Evolutionary conservation across 1,139 yeast genomes (phyloP), one percentile per base, ranked within the genome.

Genomic region (Zygoascus hellenicus): DNA sequence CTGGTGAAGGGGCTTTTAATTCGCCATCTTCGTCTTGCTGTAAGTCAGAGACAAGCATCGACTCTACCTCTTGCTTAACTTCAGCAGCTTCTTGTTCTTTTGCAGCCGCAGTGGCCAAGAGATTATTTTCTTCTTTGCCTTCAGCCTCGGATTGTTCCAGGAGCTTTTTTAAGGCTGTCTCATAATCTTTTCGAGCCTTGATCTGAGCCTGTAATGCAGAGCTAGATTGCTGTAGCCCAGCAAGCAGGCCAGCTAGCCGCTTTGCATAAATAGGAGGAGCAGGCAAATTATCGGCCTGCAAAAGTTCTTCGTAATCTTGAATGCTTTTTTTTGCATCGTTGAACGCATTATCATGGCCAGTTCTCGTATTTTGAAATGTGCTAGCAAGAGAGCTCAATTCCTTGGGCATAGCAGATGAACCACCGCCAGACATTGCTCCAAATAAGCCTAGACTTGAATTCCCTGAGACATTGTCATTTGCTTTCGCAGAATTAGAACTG

Each of bases 211-310:
- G 64, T 34, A 76, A 36, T 2, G 53, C 33, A 10, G 45, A 38
- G 10, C 52, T 39, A 3, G 55, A 46, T 5, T 42, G 33, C 15
- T 45, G 42, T 15, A 58, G 51, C 13, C 32, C 33, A 17, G 39
- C 43, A 13, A 49, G 42, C 7, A 63, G 48, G 22, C 40, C 46
- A 5, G 46, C 49, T 13, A 78, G 65, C 57, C 75, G 75, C 31
- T 72, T 62, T 6, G 75, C 66, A 59, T 77, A 77, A 22, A 69
- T 68, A 31, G 70, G 67, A 5, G 83, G 81, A 7, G 77, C 72
- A 2, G 82, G 82, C 41, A 77, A 65, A 43, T 69, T 69, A 33
- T 76, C 80, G 29, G 74, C 66, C 5, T 65, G 66, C 13, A 69
- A 59, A 30, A 62, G 45, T 9, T 47, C 47, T 11, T 48, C 37